Percentiles rank a stretch among this genome's conserved stretches.
Conservation (phyloP, 148 eudicot species). For the Vaccinium darrowii region DNA sequence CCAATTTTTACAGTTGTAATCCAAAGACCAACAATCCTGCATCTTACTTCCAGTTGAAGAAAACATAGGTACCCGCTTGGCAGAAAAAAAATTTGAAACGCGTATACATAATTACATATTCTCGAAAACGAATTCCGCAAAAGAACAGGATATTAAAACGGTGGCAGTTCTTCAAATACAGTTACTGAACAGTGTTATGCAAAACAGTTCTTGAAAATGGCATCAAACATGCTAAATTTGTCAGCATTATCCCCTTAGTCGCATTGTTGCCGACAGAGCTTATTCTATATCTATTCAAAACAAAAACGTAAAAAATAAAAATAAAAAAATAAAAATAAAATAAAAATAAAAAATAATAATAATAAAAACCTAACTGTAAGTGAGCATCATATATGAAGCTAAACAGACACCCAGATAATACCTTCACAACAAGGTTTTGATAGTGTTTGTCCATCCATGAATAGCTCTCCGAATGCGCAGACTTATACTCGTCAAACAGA, state of each 20-base stretch:
- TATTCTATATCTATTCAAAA: neutral
- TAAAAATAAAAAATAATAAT: no score
- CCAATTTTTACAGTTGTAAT: neutral
- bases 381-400: neutral
- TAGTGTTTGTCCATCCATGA: slow-evolving; percentile 88
- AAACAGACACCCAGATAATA: slow-evolving; percentile 14
- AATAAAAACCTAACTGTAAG: neutral
- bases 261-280: neutral
- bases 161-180: neutral
- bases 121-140: neutral
- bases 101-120: neutral
- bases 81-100: neutral
- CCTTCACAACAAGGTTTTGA: slow-evolving; percentile 58
- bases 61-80: neutral
- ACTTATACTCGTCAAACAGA: slow-evolving; percentile 39
- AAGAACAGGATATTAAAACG: neutral
- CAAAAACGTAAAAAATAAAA: no score
- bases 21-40: neutral
- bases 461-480: slow-evolving; percentile 54
- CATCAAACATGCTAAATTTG: neutral
- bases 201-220: neutral
- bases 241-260: neutral
- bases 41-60: neutral
- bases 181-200: neutral
- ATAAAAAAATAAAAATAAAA: no score